phyloP scores from a whole-genome alignment of 352 stramenopile species.

The Globisporangium rhizosaccharum region DNA sequence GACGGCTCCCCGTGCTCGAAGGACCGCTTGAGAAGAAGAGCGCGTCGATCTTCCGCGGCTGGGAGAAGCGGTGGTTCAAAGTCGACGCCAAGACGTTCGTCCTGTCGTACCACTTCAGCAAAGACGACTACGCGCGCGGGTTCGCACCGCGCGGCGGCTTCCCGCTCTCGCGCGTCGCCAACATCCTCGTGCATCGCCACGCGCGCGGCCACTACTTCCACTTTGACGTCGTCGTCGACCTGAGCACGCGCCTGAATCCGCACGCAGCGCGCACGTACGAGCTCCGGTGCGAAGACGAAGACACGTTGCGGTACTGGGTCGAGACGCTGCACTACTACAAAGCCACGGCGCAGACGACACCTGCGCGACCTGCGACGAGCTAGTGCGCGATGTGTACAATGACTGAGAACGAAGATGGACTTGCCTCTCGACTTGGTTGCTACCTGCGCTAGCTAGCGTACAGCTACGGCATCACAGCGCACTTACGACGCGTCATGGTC shows the following conservation, averaged over 20 bases:
- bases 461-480: no score
- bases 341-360: constrained; percentile 34
- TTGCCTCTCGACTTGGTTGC: no score
- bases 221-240: constrained; percentile 66
- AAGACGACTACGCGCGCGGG: constrained; percentile 51
- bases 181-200: constrained; percentile 44
- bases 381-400: constrained; percentile 10
- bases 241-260: constrained; percentile 57
- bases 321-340: constrained; percentile 67
- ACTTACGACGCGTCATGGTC: background rate
- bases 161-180: constrained; percentile 44
- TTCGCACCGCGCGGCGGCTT: constrained; percentile 64
- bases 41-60: constrained; percentile 67
- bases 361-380: constrained; percentile 31
- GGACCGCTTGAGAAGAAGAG: constrained; percentile 75
- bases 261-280: constrained; percentile 63
- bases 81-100: constrained; percentile 65
- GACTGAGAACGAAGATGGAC: background rate
- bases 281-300: constrained; percentile 49
- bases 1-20: constrained; percentile 48
- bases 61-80: constrained; percentile 63
- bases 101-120: constrained; percentile 64
- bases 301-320: constrained; percentile 59
- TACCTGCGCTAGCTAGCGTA: no score
- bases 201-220: constrained; percentile 35